Evolutionary conservation across 495 filamentous ascomycete genomes (phyloP).

Genomic region (Massariosphaeria phaeospora): DNA sequence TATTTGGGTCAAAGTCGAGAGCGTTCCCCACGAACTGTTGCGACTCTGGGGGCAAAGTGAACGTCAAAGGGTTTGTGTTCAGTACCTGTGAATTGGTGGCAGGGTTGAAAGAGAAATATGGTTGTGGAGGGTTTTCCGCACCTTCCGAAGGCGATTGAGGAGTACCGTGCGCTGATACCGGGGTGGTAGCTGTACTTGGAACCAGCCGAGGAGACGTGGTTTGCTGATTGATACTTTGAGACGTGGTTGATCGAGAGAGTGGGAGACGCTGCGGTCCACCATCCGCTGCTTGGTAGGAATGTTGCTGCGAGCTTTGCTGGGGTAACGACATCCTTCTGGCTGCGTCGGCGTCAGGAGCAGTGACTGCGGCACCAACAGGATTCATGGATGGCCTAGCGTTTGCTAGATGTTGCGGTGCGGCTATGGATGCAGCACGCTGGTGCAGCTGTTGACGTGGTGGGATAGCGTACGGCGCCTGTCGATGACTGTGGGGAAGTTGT

Average conservation of each 20-base stretch:
- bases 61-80: slow-evolving; percentile 42
- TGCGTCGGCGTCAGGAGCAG: slow-evolving; percentile 19
- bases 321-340: slow-evolving; percentile 41
- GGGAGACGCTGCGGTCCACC: slow-evolving; percentile 3
- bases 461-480: slow-evolving; percentile 16
- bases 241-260: slow-evolving; percentile 11
- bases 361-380: slow-evolving; percentile 32
- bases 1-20: slow-evolving; percentile 45
- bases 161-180: slow-evolving; percentile 6
- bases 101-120: slow-evolving; percentile 16
- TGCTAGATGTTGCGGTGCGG: slow-evolving; percentile 37
- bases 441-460: slow-evolving; percentile 32
- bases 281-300: neutral
- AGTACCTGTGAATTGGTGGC: slow-evolving; percentile 4
- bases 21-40: slow-evolving; percentile 47
- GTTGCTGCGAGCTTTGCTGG: slow-evolving; percentile 25
- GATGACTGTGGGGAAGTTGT: slow-evolving; percentile 1
- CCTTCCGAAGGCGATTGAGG: slow-evolving; percentile 17
- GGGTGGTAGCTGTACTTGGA: neutral
- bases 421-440: slow-evolving; percentile 40
- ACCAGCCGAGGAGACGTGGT: neutral
- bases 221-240: slow-evolving; percentile 3
- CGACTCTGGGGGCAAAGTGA: slow-evolving; percentile 46
- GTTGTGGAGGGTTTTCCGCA: neutral
- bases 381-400: slow-evolving; percentile 14